Evolutionary conservation across 1,284 basidiomycete species (phyloP).

Genomic region (Somion occarium): DNA sequence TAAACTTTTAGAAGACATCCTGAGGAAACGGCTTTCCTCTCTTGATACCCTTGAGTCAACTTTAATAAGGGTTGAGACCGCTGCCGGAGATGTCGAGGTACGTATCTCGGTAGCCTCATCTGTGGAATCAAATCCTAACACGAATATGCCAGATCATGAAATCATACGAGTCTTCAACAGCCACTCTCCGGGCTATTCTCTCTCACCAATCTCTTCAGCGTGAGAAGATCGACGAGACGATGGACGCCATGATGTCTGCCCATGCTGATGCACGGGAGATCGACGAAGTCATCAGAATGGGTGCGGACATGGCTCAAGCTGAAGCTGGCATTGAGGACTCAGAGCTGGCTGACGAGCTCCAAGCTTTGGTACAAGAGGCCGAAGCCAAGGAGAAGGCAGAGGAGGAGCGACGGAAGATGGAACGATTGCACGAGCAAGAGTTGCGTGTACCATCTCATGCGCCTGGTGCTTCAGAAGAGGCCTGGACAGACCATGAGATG

Average conservation of each 20-base stretch:
- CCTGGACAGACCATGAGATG: slow-evolving; percentile 6
- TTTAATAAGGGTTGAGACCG: slow-evolving; percentile 79
- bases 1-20: slow-evolving; percentile 76
- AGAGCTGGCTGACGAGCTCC: slow-evolving; percentile 60
- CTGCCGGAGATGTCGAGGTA: slow-evolving; percentile 86
- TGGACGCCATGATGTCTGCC: slow-evolving; percentile 82
- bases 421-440: slow-evolving; percentile 1
- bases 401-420: slow-evolving; percentile 18
- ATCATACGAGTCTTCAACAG: slow-evolving; percentile 77
- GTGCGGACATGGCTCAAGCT: slow-evolving; percentile 52
- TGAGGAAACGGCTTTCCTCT: slow-evolving; percentile 70
- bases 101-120: slow-evolving; percentile 10
- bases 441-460: slow-evolving; percentile 7
- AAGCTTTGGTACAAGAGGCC: slow-evolving; percentile 44
- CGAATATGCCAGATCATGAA: slow-evolving; percentile 75
- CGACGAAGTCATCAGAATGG: slow-evolving; percentile 71
- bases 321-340: slow-evolving; percentile 49
- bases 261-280: slow-evolving; percentile 80
- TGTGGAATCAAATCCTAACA: too few species aligned
- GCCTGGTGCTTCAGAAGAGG: not conserved
- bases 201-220: slow-evolving; percentile 75
- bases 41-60: slow-evolving; percentile 74
- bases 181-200: slow-evolving; percentile 73
- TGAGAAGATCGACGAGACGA: slow-evolving; percentile 77
- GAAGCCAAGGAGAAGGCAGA: slow-evolving; percentile 38